These are phyloP conservation scores for Chlamydomonas schloesseri DNA, from an alignment of 139 green algal species.

Conservation along the genomic window DNA sequence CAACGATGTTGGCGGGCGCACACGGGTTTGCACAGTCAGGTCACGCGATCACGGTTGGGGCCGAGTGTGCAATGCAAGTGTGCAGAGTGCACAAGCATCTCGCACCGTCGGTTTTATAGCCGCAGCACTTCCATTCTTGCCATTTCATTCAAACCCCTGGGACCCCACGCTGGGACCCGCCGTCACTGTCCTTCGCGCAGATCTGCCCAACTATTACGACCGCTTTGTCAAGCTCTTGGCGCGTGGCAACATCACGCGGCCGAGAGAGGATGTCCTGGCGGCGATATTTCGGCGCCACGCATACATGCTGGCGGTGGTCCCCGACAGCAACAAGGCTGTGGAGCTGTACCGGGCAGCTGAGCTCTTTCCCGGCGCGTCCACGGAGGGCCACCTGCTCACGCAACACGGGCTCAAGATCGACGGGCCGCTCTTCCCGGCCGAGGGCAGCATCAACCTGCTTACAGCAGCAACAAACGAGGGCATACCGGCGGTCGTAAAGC, in stretches of 20 bases:
- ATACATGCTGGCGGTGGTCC: neutral
- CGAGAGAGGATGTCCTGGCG: neutral
- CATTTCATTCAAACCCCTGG: no score
- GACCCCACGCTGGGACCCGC: no score
- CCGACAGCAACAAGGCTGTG: neutral
- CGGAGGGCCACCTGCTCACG: neutral
- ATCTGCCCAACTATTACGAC: neutral
- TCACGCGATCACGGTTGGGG: no score
- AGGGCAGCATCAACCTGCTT: constrained; percentile 9
- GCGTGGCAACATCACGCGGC: neutral
- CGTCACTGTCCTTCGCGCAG: no score
- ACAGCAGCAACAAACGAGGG: neutral
- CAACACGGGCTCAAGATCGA: constrained; percentile 21
- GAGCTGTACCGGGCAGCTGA: neutral
- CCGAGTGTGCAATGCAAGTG: no score
- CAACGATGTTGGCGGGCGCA: no score
- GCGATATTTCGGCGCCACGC: neutral
- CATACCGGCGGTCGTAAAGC: neutral
- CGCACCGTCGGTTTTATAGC: no score
- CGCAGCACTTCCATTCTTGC: no score
- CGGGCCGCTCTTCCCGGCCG: constrained; percentile 2
- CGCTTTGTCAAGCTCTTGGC: neutral
- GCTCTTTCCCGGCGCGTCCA: neutral
- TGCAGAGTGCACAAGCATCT: no score
- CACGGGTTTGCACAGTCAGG: no score